Evolutionary conservation across 345 rosid species (phyloP), one percentile per base, ranked within the genome.

Genomic region (Boechera divaricarpa): DNA sequence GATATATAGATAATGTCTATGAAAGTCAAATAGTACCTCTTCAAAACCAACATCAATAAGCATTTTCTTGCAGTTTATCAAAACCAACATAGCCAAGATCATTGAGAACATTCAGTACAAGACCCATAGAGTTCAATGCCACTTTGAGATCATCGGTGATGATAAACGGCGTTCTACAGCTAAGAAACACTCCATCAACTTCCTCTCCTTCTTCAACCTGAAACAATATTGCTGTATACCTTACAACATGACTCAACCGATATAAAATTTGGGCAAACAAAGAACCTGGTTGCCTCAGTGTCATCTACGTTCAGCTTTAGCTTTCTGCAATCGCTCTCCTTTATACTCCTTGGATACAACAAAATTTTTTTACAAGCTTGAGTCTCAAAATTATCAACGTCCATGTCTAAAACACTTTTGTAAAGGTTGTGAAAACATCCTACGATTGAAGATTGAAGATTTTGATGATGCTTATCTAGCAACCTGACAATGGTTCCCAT

Each of bases 371-470:
- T 77, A 47, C 76, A n/a, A 36, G 26, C 72, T 29, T 38, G 59
- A 18, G 76, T 33, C 36, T 39, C 21, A 4, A 70, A 62, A 28
- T 70, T 45, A 16, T 58, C 60, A 5, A 29, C 49, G 24, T 16
- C 52, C 70, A 70, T 64, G 44, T 44, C 75, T 28, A 3, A 56
- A 44, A 77, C 66, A 35, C 76, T 70, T 70, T 45, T 32, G 69
- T 77, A 70, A 16, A 79, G 55, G 31, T 55, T 79, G 53, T 57
- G 67, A 9, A 79, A 74, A 62, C 82, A 68, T 13, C 82, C 82
- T 0, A 74, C 57, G 15, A 31, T 32, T 0, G 60, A 32, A 13
- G 68, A 28, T 58, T 80, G 62, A 0, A 59, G 45, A 10, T 55
- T 54, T 6, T 24, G 51, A 70, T 70, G 67, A 21, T 21, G 24